Evolutionary conservation across 805 yeast genomes (phyloP), one percentile per base, ranked within the genome.

Genomic region (Clavispora fructus): DNA sequence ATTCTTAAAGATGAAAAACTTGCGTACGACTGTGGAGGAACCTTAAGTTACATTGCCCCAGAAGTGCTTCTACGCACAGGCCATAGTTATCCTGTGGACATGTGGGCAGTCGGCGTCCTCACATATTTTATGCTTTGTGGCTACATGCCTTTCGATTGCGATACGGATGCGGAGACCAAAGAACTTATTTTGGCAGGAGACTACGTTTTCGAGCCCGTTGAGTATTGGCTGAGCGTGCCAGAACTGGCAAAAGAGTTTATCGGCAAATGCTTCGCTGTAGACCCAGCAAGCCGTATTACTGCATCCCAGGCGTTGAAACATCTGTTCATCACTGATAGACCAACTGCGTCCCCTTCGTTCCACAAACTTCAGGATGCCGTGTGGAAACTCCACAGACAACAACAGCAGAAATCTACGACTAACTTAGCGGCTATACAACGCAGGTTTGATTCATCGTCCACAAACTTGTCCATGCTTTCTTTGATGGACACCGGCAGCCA

Each of bases 131-230:
- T 84, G 75, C 71, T 82, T 13, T 75, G 85, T 50, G 91, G 91
- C 2, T 85, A 83, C 58, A 79, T 85, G 65, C 92, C 92, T 1
- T 85, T 85, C 61, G 91, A 85, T 55, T 79, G 90, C 51, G 90
- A 84, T 43, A 75, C 80, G 6, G 83, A 82, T 35, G 75, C 74
- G 1, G 90, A 85, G 57, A 87, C 89, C 11, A 71, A 75, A 54
- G 74, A 79, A 35, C 86, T 87, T 31, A 83, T 85, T n/a, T 47
- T 58, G 19, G 67, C 60, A 12, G 80, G 75, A n/a, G 85, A 84
- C 48, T 83, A 70, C 56, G 67, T 69, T 46, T 80, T 80, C 52
- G 85, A 80, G 48, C 86, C 87, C n/a, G 75, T 71, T 5, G 77
- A 74, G 51, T 74, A 78, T 57, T 77, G 85, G 83, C 62, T 59